Conservation (phyloP, 2,329 filamentous ascomycete species). For the Acephala macrosclerotiorum region DNA sequence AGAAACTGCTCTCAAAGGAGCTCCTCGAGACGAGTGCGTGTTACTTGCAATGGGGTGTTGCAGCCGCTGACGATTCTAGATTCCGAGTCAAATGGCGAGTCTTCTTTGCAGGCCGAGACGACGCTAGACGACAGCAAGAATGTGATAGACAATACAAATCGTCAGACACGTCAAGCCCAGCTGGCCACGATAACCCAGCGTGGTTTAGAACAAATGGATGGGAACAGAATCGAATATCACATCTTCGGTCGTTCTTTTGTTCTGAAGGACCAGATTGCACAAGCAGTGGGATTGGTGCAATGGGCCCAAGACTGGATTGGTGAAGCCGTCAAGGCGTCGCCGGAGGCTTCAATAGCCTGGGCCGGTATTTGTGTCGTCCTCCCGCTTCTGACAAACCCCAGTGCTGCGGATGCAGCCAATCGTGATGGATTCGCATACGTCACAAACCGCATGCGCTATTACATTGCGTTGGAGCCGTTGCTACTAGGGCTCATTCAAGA, state of each 20-base stretch:
- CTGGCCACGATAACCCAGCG: neutral
- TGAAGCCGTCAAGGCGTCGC: neutral
- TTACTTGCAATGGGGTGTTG: neutral
- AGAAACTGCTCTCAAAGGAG: constrained; percentile 7
- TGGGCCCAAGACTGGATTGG: neutral
- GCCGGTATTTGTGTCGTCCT: constrained; percentile 3
- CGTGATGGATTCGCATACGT: constrained; percentile 8
- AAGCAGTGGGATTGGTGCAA: neutral
- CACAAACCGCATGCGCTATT: constrained; percentile 7
- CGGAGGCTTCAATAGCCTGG: constrained; percentile 1
- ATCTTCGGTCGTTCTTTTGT: constrained; percentile 1
- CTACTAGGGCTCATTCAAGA: neutral
- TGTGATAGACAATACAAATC: neutral
- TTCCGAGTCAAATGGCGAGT: neutral
- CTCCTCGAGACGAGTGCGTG: neutral
- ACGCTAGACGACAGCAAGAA: constrained; percentile 5
- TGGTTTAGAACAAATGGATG: constrained; percentile 3
- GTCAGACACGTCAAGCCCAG: neutral
- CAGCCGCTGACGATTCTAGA: neutral
- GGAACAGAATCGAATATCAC: constrained; percentile 1
- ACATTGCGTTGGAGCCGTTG: constrained; percentile 1
- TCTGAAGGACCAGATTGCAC: constrained; percentile 8
- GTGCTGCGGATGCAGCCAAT: neutral
- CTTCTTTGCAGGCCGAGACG: neutral
- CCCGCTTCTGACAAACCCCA: constrained; percentile 5